Base-by-base conservation (phyloP, 2,329 filamentous ascomycete species). In the Cytospora leucostoma region DNA sequence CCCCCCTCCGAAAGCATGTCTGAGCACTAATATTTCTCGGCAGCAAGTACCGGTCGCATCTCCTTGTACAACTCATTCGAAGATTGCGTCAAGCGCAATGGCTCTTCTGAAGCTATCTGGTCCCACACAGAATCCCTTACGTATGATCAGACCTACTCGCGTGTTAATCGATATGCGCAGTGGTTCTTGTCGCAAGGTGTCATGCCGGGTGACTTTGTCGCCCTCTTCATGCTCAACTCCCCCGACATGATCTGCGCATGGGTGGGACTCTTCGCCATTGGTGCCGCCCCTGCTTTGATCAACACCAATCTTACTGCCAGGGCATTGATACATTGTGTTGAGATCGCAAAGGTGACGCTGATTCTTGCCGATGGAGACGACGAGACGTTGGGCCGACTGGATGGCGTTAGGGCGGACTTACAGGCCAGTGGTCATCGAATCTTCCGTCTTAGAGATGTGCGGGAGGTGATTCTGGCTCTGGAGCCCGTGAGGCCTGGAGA, bases 51-150 rank as follows among this genome's bases (percentile, higher is more conserved):
- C 51, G 83, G 84, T 13, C 79, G 82, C 27, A 69, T 80, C 8
- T 90, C 85, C 27, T 77, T 85, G 1, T 92, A 88, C 81, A 90
- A 90, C 73, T 75, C 84, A 61, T 87, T 92, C 70, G 84, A 88
- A 70, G 76, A 81, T 13, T 75, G 82, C 8, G 86, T 81, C 15
- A 77, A 80, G 51, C 74, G 76, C 21, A 78, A 82, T 35, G 83
- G 81, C 0, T 76, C 83, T 61, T 79, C 81, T 52, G 79, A 83
- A 63, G 86, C 84, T 67, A 81, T 93, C 68, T 92, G 90, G 90
- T 88, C 87, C 47, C 84, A 87, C 12, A 78, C 78, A 52, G 81
- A 83, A 27, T 80, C 78, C 68, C 88, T 85, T 74, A 88, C 85
- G 3, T 90, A 83, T 75, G 75, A 75, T 21, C 77, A 88, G 67